Conservation (phyloP, 2,329 filamentous ascomycete species). For the Hawksworthiomyces lignivorus region DNA sequence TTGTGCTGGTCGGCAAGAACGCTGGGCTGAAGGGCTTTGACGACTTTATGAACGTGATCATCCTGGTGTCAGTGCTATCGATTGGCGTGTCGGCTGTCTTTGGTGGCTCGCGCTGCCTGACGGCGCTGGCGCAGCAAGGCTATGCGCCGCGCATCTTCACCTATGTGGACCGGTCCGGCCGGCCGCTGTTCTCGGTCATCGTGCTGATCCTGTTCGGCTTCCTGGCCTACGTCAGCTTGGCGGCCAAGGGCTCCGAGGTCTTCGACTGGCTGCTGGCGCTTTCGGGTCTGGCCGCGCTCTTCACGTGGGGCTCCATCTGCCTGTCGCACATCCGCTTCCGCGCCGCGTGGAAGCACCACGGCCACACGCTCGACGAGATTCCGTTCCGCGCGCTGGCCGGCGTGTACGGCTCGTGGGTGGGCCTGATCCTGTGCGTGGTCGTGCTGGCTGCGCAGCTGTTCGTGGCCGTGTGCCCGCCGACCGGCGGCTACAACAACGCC, state of each 20-base stretch:
- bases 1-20: conserved; percentile 49
- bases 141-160: conserved; percentile 50
- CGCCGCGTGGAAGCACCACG: conserved; percentile 51
- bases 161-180: conserved; percentile 50
- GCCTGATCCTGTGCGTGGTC: conserved; percentile 48
- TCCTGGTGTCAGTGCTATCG: conserved; percentile 50
- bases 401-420: conserved; percentile 56
- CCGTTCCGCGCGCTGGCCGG: conserved; percentile 57
- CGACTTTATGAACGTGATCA: conserved; percentile 52
- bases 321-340: conserved; percentile 64
- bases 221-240: conserved; percentile 42
- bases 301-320: conserved; percentile 64
- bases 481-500: conserved; percentile 25
- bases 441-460: conserved; percentile 49
- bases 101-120: conserved; percentile 51
- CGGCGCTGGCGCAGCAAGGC: conserved; percentile 50
- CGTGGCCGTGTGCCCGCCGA: conserved; percentile 29
- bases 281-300: conserved; percentile 56
- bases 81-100: conserved; percentile 54
- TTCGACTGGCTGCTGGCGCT: conserved; percentile 61
- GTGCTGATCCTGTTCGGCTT: conserved; percentile 40
- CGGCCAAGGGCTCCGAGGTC: conserved; percentile 37
- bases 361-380: conserved; percentile 59
- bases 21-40: conserved; percentile 45
- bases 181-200: conserved; percentile 44